These are phyloP conservation scores for Diplosphaera chodatii DNA, from an alignment of 139 green algal genomes.

Conservation along the genomic window DNA sequence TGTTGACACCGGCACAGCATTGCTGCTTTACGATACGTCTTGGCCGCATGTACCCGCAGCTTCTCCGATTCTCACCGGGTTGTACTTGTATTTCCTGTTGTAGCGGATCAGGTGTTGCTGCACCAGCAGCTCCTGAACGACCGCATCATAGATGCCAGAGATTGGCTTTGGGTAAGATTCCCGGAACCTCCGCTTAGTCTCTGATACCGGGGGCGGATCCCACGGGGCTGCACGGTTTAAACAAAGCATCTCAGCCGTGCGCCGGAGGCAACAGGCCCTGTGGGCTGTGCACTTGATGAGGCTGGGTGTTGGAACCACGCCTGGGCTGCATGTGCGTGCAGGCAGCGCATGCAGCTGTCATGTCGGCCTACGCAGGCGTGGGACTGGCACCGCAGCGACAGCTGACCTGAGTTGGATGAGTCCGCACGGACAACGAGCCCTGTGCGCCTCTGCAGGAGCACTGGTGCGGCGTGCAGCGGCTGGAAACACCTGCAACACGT, in stretches of 20 bases:
- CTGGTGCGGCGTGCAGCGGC: background rate
- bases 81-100: slow-evolving; percentile 84
- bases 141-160: slow-evolving; percentile 72
- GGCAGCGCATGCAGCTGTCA: too few relatives aligned
- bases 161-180: slow-evolving; percentile 59
- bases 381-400: too few relatives aligned
- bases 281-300: too few relatives aligned
- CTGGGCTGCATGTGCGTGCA: too few relatives aligned
- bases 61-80: slow-evolving; percentile 64
- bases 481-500: background rate
- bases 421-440: background rate
- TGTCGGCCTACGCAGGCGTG: too few relatives aligned
- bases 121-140: slow-evolving; percentile 88
- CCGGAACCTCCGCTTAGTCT: slow-evolving; percentile 53
- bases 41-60: too few relatives aligned
- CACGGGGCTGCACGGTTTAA: background rate
- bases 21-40: too few relatives aligned
- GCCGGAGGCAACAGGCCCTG: too few relatives aligned
- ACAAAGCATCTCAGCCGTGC: background rate
- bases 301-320: too few relatives aligned
- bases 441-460: background rate
- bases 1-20: too few relatives aligned
- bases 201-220: slow-evolving; percentile 49
- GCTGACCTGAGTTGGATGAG: background rate
- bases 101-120: slow-evolving; percentile 90